Conservation (phyloP, 2,329 filamentous ascomycete genomes). For the Juglanconis juglandina region DNA sequence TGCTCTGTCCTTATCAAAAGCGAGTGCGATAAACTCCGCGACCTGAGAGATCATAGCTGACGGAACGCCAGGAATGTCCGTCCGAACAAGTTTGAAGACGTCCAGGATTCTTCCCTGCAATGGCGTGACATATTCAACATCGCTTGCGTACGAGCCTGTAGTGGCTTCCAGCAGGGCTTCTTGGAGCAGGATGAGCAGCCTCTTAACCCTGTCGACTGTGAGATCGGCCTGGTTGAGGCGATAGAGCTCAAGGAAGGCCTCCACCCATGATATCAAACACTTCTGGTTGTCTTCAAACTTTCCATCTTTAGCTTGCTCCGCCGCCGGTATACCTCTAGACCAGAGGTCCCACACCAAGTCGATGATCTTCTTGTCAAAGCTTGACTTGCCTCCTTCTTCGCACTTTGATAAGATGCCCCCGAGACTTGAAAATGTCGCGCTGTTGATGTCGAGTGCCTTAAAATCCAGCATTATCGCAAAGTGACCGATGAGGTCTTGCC, state of each 20-base stretch:
- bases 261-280: conserved; percentile 80
- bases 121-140: conserved; percentile 69
- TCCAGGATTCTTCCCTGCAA: conserved; percentile 69
- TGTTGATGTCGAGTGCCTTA: conserved; percentile 65
- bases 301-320: conserved; percentile 37
- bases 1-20: conserved; percentile 49
- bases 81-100: conserved; percentile 64
- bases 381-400: conserved; percentile 38
- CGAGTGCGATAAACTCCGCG: conserved; percentile 67
- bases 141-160: conserved; percentile 63
- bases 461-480: conserved; percentile 64
- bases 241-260: conserved; percentile 74
- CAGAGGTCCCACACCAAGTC: conserved; percentile 67
- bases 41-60: conserved; percentile 67
- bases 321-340: conserved; percentile 61
- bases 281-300: conserved; percentile 67
- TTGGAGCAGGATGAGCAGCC: conserved; percentile 69
- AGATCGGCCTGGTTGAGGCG: conserved; percentile 66
- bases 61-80: conserved; percentile 61
- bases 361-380: conserved; percentile 50
- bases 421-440: conserved; percentile 66
- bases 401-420: conserved; percentile 58
- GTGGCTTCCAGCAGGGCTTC: conserved; percentile 69
- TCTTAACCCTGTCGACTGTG: conserved; percentile 57
- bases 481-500: conserved; percentile 69